Conservation (phyloP, 768 basidiomycete species). For the Dendrothele bispora region DNA sequence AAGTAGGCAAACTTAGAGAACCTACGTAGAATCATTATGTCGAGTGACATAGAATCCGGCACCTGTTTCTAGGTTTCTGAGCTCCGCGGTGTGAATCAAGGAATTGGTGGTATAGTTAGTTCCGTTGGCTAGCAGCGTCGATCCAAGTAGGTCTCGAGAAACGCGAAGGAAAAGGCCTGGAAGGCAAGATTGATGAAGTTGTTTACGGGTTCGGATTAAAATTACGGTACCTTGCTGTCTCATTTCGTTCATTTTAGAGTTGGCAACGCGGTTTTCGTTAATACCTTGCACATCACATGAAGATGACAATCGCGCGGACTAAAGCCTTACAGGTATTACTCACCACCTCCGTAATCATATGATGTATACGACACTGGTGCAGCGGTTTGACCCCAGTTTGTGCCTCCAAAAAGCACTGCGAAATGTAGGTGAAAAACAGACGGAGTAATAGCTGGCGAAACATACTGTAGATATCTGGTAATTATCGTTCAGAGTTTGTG, state of each 20-base stretch:
- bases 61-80: conserved; percentile 43
- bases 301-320: background rate
- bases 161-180: conserved; percentile 53
- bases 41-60: conserved; percentile 51
- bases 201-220: background rate
- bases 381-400: conserved; percentile 61
- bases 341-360: conserved; percentile 61
- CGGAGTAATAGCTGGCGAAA: too few species aligned
- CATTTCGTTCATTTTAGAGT: conserved; percentile 54
- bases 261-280: conserved; percentile 50
- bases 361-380: conserved; percentile 59
- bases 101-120: conserved; percentile 47
- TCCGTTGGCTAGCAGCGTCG: conserved; percentile 47
- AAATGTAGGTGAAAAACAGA: background rate
- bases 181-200: background rate
- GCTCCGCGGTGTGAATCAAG: conserved; percentile 44
- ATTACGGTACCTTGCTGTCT: conserved; percentile 42
- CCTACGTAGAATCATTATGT: conserved; percentile 43
- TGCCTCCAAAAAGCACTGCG: conserved; percentile 60
- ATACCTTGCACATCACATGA: conserved; percentile 32
- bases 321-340: conserved; percentile 6
- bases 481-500: conserved; percentile 14
- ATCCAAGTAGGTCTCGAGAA: conserved; percentile 45
- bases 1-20: background rate
- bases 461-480: conserved; percentile 48